Percentiles rank a stretch among this genome's conserved stretches.
Conservation (phyloP, 2,329 filamentous ascomycete genomes). For the Gremmenia infestans region DNA sequence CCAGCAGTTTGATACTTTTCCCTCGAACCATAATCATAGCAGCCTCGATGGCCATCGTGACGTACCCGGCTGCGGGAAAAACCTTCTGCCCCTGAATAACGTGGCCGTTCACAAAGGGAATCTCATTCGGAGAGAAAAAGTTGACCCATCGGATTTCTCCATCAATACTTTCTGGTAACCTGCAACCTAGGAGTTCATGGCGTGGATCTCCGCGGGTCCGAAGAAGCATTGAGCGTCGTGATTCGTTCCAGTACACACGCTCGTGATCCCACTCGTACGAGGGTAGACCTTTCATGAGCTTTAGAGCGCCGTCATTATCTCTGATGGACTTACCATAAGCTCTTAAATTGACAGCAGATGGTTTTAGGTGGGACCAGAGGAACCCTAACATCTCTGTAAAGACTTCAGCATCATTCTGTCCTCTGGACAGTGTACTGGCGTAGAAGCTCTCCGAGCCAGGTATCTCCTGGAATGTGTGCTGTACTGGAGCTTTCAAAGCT, state of each 20-base stretch:
- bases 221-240: slow-evolving; percentile 1
- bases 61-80: slow-evolving; percentile 44
- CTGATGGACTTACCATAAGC: slow-evolving; percentile 5
- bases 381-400: slow-evolving; percentile 9
- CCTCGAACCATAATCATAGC: slow-evolving; percentile 20
- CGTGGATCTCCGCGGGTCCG: slow-evolving; percentile 1
- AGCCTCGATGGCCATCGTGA: slow-evolving; percentile 43
- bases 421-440: slow-evolving; percentile 10
- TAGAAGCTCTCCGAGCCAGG: slow-evolving; percentile 8
- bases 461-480: slow-evolving; percentile 13
- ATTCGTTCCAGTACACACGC: slow-evolving; percentile 11
- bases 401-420: slow-evolving; percentile 2
- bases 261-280: slow-evolving; percentile 8
- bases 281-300: neutral
- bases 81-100: slow-evolving; percentile 33
- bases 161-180: slow-evolving; percentile 12
- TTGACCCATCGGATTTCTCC: slow-evolving; percentile 13
- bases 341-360: slow-evolving; percentile 22
- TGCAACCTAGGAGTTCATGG: slow-evolving; percentile 29
- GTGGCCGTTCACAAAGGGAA: slow-evolving; percentile 44
- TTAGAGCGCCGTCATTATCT: slow-evolving; percentile 17
- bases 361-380: slow-evolving; percentile 15
- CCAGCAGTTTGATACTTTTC: neutral
- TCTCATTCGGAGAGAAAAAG: slow-evolving; percentile 23
- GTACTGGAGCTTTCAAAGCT: slow-evolving; percentile 18